Conservation (phyloP, 164 flowering plant species). For the Stephania yunnanensis region DNA sequence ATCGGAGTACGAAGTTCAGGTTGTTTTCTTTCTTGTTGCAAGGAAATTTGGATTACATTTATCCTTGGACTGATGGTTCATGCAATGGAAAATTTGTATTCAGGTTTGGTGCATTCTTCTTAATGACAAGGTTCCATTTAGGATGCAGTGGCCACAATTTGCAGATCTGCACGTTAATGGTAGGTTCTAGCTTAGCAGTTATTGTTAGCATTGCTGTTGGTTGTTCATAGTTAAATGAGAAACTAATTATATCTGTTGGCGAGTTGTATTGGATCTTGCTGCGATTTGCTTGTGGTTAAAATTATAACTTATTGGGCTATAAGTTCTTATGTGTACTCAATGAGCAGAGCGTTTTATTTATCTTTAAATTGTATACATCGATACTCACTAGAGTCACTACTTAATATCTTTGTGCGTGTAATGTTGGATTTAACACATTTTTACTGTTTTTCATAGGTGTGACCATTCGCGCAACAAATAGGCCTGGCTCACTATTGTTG, state of each 20-base stretch:
- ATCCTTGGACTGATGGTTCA: not conserved
- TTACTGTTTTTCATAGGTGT: constrained; percentile 36
- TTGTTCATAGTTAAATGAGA: not conserved
- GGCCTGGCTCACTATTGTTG: constrained; percentile 85
- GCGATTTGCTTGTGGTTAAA: not conserved
- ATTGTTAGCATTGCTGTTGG: not conserved
- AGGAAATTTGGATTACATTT: not conserved
- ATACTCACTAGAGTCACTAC: not conserved
- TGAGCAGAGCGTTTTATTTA: not conserved
- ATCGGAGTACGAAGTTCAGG: constrained; percentile 85
- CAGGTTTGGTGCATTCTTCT: constrained; percentile 99
- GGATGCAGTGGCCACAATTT: constrained; percentile 99
- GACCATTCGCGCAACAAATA: constrained; percentile 71
- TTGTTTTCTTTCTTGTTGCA: constrained; percentile 20
- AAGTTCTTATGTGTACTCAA: not conserved
- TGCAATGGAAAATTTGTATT: constrained; percentile 4
- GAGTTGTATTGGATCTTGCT: not conserved
- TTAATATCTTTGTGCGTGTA: not conserved
- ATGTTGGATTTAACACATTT: not conserved
- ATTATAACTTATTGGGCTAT: not conserved
- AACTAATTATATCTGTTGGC: not conserved
- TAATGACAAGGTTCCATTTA: constrained; percentile 83
- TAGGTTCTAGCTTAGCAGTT: constrained; percentile 26
- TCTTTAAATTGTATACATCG: not conserved
- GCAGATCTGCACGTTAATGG: constrained; percentile 93